phyloP scores from a whole-genome alignment of 306 rosid genomes.

The Lotus japonicus region DNA sequence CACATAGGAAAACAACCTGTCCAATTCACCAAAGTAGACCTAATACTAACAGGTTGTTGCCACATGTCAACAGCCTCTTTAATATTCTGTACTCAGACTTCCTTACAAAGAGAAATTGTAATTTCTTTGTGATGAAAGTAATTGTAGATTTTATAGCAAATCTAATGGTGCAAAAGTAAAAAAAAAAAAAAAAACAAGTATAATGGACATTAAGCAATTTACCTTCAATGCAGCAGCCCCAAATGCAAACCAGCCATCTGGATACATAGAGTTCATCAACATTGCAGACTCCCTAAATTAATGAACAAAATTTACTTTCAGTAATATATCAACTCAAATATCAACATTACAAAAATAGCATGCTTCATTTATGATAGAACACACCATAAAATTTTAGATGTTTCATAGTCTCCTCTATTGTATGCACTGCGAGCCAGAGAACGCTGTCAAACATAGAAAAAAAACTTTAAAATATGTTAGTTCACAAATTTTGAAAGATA shows the following conservation, averaged over 20 bases:
- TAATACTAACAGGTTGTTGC: neutral
- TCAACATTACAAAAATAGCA: neutral
- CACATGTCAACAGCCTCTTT: neutral
- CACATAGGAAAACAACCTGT: neutral
- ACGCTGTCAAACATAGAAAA: slow-evolving; percentile 45
- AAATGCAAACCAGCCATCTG: slow-evolving; percentile 95
- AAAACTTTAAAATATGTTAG: neutral
- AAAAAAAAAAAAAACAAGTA: slow-evolving; percentile 4
- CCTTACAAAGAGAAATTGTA: neutral
- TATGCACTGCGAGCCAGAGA: slow-evolving; percentile 97
- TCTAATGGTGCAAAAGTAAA: neutral
- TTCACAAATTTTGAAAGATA: neutral
- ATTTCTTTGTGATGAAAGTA: neutral
- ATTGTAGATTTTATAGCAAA: neutral
- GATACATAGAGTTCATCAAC: slow-evolving; percentile 89
- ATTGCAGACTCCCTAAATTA: slow-evolving; percentile 86
- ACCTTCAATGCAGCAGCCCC: slow-evolving; percentile 99
- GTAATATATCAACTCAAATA: slow-evolving; percentile 13
- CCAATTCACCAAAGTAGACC: neutral
- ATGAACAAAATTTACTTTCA: neutral
- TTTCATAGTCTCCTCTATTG: slow-evolving; percentile 82
- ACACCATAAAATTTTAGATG: slow-evolving; percentile 52
- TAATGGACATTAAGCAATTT: slow-evolving; percentile 17
- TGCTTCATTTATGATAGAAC: slow-evolving; percentile 11
- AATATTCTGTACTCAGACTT: neutral